Conservation (phyloP, 1,284 basidiomycete species). For the Blastosporella zonata region DNA sequence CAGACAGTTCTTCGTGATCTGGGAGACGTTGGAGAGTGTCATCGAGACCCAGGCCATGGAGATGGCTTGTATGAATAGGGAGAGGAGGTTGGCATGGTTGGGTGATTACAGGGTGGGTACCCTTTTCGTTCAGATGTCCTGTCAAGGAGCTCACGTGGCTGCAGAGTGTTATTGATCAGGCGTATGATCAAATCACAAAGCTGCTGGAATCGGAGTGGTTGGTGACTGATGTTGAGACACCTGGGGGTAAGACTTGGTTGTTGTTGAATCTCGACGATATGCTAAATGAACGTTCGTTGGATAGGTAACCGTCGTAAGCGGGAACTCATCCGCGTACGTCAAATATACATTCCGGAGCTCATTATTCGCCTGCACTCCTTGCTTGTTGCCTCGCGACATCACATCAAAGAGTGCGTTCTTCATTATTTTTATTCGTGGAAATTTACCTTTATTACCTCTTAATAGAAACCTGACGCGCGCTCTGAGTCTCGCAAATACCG, state of each 20-base stretch:
- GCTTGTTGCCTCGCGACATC: conserved; percentile 63
- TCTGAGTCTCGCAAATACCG: conserved; percentile 76
- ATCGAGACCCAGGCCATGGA: conserved; percentile 56
- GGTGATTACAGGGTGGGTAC: conserved; percentile 56
- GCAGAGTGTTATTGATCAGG: conserved; percentile 57
- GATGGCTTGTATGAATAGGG: conserved; percentile 51
- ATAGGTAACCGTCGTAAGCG: conserved; percentile 55
- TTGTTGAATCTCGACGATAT: background rate
- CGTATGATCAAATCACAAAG: conserved; percentile 57
- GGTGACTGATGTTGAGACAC: conserved; percentile 47
- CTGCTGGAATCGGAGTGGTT: conserved; percentile 78
- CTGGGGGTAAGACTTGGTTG: conserved; percentile 33
- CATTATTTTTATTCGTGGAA: background rate
- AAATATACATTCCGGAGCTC: conserved; percentile 90
- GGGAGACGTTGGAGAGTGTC: conserved; percentile 58
- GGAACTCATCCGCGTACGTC: conserved; percentile 80
- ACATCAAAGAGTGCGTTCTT: conserved; percentile 67
- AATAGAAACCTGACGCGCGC: conserved; percentile 79
- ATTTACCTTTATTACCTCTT: background rate
- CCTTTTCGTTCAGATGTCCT: background rate
- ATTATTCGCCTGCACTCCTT: conserved; percentile 82
- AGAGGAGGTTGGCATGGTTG: conserved; percentile 59
- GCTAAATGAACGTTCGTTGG: conserved; percentile 1
- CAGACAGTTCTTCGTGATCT: conserved; percentile 69
- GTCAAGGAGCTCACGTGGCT: background rate